phyloP scores from a whole-genome alignment of 257 asterid genomes.

The Capsicum baccatum region DNA sequence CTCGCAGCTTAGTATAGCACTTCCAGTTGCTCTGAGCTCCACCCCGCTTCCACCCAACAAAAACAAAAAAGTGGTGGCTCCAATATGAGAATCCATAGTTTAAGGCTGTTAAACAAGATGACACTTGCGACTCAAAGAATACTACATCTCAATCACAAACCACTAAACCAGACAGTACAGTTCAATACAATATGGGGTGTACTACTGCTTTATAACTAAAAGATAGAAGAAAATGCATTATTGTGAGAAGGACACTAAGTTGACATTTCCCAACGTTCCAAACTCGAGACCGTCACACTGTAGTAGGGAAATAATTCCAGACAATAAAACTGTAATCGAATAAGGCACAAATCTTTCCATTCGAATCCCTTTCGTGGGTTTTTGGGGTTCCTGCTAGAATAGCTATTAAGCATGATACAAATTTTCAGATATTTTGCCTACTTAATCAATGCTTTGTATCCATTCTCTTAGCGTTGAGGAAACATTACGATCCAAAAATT shows the following conservation, averaged over 20 bases:
- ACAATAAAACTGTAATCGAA: not conserved
- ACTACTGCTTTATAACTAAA: not conserved
- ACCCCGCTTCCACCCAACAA: not conserved
- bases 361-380: not conserved
- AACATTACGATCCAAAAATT: not conserved
- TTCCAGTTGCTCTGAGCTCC: not conserved
- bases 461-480: not conserved
- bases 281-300: not conserved
- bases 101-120: not conserved
- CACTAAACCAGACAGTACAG: not conserved
- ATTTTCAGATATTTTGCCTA: not conserved
- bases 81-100: not conserved
- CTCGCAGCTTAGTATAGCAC: not conserved
- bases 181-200: not conserved
- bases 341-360: not conserved
- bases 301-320: not conserved
- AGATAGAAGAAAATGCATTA: not conserved
- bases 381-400: not conserved
- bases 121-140: not conserved
- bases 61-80: not conserved
- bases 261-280: not conserved
- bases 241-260: conserved; percentile 5
- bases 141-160: not conserved
- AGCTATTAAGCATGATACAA: not conserved
- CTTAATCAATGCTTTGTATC: not conserved